A percentile compares a stretch with the other conserved stretches of the same genome.
These are phyloP conservation scores for Kingdonia uniflora DNA, from an alignment of 164 flowering plant species.

Conservation along the genomic window DNA sequence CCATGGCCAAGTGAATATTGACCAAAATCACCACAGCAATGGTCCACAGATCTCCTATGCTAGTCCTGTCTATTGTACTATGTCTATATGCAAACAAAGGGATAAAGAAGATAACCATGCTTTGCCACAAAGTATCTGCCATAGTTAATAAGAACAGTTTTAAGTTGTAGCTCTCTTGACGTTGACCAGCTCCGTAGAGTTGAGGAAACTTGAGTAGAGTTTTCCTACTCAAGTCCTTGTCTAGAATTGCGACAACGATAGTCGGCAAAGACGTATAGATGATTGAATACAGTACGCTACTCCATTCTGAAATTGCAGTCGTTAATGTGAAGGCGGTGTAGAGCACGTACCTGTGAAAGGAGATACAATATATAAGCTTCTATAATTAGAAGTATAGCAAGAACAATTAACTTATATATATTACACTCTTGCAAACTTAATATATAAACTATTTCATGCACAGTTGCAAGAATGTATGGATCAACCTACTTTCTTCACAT, in stretches of 20 bases:
- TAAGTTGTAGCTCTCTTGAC: conserved; percentile 58
- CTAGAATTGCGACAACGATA: conserved; percentile 71
- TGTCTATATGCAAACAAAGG: conserved; percentile 65
- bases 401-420: too few species aligned
- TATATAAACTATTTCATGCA: too few species aligned
- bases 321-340: conserved; percentile 63
- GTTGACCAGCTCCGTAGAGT: conserved; percentile 85
- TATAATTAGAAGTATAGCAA: background rate
- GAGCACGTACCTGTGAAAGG: conserved; percentile 66
- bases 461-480: too few species aligned
- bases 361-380: background rate
- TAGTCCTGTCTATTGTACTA: conserved; percentile 49
- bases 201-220: conserved; percentile 64
- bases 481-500: too few species aligned
- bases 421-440: too few species aligned
- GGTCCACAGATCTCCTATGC: conserved; percentile 92
- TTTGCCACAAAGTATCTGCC: conserved; percentile 95
- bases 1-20: conserved; percentile 91
- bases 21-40: conserved; percentile 75
- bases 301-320: conserved; percentile 91
- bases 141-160: conserved; percentile 75
- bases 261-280: conserved; percentile 83
- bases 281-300: conserved; percentile 78
- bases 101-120: conserved; percentile 56
- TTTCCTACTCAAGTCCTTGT: conserved; percentile 75